Percentiles rank a stretch among this genome's conserved stretches.
These are phyloP conservation scores for Amanita muscaria DNA, from an alignment of 768 basidiomycete genomes.

Conservation along the genomic window DNA sequence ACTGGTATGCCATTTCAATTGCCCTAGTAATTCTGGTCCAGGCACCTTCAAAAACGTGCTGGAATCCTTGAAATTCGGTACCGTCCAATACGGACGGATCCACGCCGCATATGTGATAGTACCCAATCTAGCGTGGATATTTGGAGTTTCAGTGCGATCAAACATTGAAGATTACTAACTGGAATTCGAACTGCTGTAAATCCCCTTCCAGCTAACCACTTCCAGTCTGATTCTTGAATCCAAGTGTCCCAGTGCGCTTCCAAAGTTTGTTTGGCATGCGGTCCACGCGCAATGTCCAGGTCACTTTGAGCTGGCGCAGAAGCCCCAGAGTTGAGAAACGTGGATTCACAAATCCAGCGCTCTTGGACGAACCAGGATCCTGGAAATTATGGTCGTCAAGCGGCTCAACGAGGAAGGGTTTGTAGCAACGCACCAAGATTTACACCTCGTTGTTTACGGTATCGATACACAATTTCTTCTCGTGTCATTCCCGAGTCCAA, in stretches of 20 bases:
- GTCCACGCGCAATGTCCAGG: slow-evolving; percentile 58
- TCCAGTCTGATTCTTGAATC: slow-evolving; percentile 57
- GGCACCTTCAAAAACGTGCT: slow-evolving; percentile 48
- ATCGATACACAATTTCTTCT: slow-evolving; percentile 43
- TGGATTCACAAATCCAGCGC: slow-evolving; percentile 58
- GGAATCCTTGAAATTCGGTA: slow-evolving; percentile 55
- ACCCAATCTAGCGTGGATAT: slow-evolving; percentile 45
- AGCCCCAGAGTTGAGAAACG: slow-evolving; percentile 51
- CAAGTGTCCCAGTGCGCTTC: slow-evolving; percentile 72
- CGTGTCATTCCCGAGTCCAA: no score
- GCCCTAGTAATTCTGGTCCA: slow-evolving; percentile 57
- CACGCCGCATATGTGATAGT: slow-evolving; percentile 56
- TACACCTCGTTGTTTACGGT: slow-evolving; percentile 71
- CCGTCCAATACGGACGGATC: slow-evolving; percentile 49
- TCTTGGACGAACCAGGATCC: slow-evolving; percentile 78
- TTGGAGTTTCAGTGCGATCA: not conserved
- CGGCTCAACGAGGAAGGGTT: not conserved
- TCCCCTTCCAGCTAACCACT: slow-evolving; percentile 46
- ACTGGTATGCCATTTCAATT: slow-evolving; percentile 44
- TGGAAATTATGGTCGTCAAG: slow-evolving; percentile 19
- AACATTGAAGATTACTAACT: slow-evolving; percentile 27
- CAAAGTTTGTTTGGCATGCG: slow-evolving; percentile 34
- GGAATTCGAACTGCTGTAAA: slow-evolving; percentile 55
- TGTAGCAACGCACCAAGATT: slow-evolving; percentile 50
- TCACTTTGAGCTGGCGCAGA: slow-evolving; percentile 52